Percentiles rank a stretch among this genome's conserved stretches.
These are phyloP conservation scores for Zalerion maritima DNA, from an alignment of 495 filamentous ascomycete species.

Conservation along the genomic window DNA sequence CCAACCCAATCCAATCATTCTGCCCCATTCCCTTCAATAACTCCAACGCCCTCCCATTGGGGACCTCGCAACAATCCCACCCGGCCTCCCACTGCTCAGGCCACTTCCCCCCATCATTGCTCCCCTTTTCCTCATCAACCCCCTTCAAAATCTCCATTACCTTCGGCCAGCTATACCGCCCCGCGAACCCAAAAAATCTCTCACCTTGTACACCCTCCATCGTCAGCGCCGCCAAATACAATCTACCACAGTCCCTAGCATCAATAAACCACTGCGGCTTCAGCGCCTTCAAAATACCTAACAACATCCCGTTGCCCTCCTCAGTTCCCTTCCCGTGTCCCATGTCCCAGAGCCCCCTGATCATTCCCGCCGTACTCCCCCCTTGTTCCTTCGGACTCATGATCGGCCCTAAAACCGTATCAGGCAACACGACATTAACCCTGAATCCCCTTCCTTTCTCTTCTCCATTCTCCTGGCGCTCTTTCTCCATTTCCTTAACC, in stretches of 20 bases:
- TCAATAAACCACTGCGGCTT: constrained; percentile 23
- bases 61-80: too few species aligned
- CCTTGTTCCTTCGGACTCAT: constrained; percentile 16
- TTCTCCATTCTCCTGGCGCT: constrained; percentile 20
- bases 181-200: constrained; percentile 18
- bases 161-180: constrained; percentile 17
- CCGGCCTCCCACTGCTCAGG: too few species aligned
- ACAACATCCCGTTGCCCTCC: constrained; percentile 6
- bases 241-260: constrained; percentile 13
- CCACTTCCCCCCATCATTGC: constrained; percentile 7
- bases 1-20: constrained; percentile 18
- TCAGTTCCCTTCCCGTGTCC: constrained; percentile 3
- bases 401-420: constrained; percentile 18
- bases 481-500: constrained; percentile 17
- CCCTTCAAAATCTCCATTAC: constrained; percentile 15
- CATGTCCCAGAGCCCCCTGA: constrained; percentile 15
- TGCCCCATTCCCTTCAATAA: constrained; percentile 19
- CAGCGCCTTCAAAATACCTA: constrained; percentile 9
- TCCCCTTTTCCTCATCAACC: constrained; percentile 14
- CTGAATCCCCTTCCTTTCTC: constrained; percentile 10
- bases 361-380: constrained; percentile 18
- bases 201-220: constrained; percentile 15
- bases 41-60: constrained; percentile 15
- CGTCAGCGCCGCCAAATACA: constrained; percentile 19
- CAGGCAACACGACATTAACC: constrained; percentile 19